Base-by-base conservation (phyloP, 2,329 filamentous ascomycete species). In the Penicillium sp. region DNA sequence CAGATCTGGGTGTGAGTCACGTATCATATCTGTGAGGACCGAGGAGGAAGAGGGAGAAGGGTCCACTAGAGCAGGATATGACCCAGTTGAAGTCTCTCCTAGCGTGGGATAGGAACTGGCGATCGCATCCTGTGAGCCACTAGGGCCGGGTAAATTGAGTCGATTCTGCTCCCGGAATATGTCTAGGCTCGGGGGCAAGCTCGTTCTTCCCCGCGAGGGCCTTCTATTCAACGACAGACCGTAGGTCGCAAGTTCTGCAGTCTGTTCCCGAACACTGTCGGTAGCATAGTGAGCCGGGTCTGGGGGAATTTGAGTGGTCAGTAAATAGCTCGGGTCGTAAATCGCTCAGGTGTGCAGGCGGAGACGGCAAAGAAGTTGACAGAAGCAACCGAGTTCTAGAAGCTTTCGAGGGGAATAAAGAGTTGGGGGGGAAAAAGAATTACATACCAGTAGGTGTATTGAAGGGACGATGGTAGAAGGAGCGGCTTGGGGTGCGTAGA, bases 201-300 rank as follows among this genome's bases (percentile, higher is more conserved):
- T 64, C 21, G 61, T 64, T 11, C 62, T 56, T 29, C 67, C 62
- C n/a, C 61, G 62, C 23, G 64, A 64, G 26, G 67, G 64, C 18
- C 58, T 60, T 40, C 61, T 64, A 55, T 69, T 69, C 36, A 71
- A 51, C 34, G 87, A 87, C 24, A 96, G 82, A 46, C 91, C 87
- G 70, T 92, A 91, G 16, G 85, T 91, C 39, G 92, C 92, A 52
- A 96, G 81, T 74, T 96, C 91, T 48, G 91, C 90, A 2, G 92
- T 95, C 69, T 94, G 88, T 74, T 94, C 88, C 60, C 92, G 88
- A 36, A 96, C 88, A 61, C 87, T 89, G 55, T 87, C 85, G 29
- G 82, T 82, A 34, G 90, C 89, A 72, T 90, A 90, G 64, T 90
- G 85, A 16, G 85, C 83, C 63, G 85, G 88, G 68, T 93, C 89